Base-by-base conservation (phyloP, 345 rosid species). In the Salix purpurea region DNA sequence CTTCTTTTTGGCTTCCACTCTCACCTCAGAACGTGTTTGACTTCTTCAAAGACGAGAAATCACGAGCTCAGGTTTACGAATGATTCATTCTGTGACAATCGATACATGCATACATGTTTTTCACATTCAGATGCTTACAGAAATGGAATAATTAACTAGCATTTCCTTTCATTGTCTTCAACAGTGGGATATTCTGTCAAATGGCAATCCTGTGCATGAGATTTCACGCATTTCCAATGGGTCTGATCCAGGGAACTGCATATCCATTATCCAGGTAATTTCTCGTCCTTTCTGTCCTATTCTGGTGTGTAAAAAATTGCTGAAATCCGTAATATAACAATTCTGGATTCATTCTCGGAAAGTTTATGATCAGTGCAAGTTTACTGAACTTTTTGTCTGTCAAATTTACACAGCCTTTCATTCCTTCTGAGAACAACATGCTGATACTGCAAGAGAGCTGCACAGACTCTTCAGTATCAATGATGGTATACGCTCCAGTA, bases 131-230 rank as follows among this genome's bases (percentile, higher is more conserved):
- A 21, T 14, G 4, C 12, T n/a, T 19, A 18, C 2, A 15, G 40
- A 7, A 13, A 11, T 24, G 14, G 36, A 32, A 44, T 19, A 32
- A 8, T 1, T 19, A 32, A 8, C 0, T 21, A 11, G 21, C 39
- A 1, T 42, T 46, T 69, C 4, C 18, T 69, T 46, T 16, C 16
- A 21, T 4, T 74, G 56, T 26, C 36, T 76, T 36, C 71, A 44
- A 48, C 84, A 94, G 98, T 92, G 97, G 98, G 98, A 92, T 73
- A 80, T 88, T 14, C 90, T 91, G 23, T 81, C 83, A 42, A 67
- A 70, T 69, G 87, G 87, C 21, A 75, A 67, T n/a, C 80, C 79
- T 14, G 83, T 88, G 73, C 78, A 78, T 2, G 91, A 88, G 82
- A 72, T 91, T 7, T 86, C 80, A 60, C 84, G 70, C 72, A 72